phyloP scores from a whole-genome alignment of 1,284 basidiomycete species.

The Thelephora terrestris region DNA sequence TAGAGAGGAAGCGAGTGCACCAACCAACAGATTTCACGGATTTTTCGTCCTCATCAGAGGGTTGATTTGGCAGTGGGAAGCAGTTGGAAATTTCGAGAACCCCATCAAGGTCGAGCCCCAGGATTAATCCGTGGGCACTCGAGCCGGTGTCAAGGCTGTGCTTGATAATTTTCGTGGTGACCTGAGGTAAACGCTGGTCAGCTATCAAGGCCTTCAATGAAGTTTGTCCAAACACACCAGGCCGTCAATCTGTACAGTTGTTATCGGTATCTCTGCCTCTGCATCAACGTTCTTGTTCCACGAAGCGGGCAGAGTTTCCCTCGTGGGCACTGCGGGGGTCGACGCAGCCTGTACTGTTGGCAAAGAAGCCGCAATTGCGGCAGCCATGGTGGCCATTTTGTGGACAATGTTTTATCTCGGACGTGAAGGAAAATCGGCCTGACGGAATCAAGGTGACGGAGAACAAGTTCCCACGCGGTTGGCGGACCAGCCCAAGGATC shows the following conservation, averaged over 20 bases:
- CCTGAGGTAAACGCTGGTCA: constrained; percentile 35
- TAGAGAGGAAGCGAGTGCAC: constrained; percentile 18
- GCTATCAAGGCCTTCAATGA: too few species aligned
- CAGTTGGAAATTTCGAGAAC: constrained; percentile 88
- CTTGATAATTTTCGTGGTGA: constrained; percentile 90
- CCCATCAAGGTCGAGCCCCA: constrained; percentile 89
- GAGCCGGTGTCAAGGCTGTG: constrained; percentile 62
- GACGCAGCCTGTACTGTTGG: constrained; percentile 55
- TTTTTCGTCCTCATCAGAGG: constrained; percentile 70
- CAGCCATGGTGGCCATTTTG: constrained; percentile 73
- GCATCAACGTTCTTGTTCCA: constrained; percentile 88
- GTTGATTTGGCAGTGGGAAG: constrained; percentile 74
- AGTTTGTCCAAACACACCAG: constrained; percentile 44
- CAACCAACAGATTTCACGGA: constrained; percentile 59
- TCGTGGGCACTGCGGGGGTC: constrained; percentile 49
- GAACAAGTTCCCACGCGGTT: too few species aligned
- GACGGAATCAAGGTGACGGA: too few species aligned
- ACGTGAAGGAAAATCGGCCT: too few species aligned
- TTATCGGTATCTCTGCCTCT: constrained; percentile 77
- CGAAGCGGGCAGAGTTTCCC: constrained; percentile 78
- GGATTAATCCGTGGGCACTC: constrained; percentile 71
- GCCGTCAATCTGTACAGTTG: constrained; percentile 73
- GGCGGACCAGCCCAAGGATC: too few species aligned
- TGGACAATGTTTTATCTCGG: neutral
- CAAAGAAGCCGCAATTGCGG: constrained; percentile 75